Evolutionary conservation across 495 filamentous ascomycete species (phyloP).

Genomic region (Podospora anserina): DNA sequence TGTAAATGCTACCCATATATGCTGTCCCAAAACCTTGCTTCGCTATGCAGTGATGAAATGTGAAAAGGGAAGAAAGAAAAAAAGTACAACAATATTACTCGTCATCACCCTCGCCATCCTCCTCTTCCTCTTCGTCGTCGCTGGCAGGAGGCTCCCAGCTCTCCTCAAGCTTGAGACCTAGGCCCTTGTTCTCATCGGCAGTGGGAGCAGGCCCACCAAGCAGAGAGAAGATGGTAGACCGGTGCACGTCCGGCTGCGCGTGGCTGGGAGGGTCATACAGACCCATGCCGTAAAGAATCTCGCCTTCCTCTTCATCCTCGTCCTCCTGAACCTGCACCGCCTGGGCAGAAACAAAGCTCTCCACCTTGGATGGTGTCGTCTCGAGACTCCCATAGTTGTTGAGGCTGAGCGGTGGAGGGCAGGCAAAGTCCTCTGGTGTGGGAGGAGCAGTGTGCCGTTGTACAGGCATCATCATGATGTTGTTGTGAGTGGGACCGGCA

Average conservation of each 20-base stretch:
- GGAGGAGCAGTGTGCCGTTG: constrained; percentile 49
- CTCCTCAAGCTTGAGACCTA: constrained; percentile 80
- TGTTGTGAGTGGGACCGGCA: not conserved
- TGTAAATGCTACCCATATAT: not conserved
- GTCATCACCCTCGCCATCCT: constrained; percentile 38
- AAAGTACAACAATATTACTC: constrained; percentile 26
- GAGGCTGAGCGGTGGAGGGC: constrained; percentile 30
- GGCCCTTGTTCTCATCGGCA: constrained; percentile 58
- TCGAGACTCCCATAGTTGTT: constrained; percentile 33
- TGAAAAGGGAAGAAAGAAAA: constrained; percentile 4
- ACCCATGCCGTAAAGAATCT: constrained; percentile 79
- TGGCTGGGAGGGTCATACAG: constrained; percentile 69
- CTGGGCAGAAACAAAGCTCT: not conserved
- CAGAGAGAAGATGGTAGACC: constrained; percentile 49
- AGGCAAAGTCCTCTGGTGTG: constrained; percentile 56
- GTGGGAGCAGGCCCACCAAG: constrained; percentile 40
- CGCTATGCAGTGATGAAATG: constrained; percentile 4
- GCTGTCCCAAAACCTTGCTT: not conserved
- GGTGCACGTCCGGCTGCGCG: constrained; percentile 42
- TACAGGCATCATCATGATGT: not conserved
- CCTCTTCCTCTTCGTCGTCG: constrained; percentile 57
- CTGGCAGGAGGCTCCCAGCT: constrained; percentile 68
- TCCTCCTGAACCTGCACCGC: constrained; percentile 42
- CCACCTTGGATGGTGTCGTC: not conserved
- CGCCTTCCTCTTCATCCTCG: constrained; percentile 48